Evolutionary conservation across 371 early-diverging fungal genomes (phyloP).

Genomic region (Rhizopus arrhizus): DNA sequence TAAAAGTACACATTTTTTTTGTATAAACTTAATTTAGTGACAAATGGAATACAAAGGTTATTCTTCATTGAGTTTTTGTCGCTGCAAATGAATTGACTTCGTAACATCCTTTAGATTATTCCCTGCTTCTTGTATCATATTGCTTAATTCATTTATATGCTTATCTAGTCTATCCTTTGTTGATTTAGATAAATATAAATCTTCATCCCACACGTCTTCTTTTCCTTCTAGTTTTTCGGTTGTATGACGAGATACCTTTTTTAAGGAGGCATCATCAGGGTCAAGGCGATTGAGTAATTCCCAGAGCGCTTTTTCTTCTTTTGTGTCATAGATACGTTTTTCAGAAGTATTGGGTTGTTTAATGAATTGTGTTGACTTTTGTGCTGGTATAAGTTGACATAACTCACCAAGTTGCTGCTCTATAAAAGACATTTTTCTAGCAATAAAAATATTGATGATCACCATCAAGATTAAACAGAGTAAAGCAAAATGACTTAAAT

Average conservation of each 20-base stretch:
- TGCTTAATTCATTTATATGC: constrained; percentile 24
- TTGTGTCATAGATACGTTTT: constrained; percentile 10
- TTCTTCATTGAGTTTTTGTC: constrained; percentile 17
- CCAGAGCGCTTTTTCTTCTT: constrained; percentile 26
- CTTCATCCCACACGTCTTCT: constrained; percentile 18
- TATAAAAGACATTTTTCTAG: constrained; percentile 36
- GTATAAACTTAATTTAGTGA: no score
- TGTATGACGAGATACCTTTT: background rate
- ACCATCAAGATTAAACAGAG: constrained; percentile 37
- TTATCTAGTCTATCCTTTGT: constrained; percentile 24
- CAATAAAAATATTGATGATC: constrained; percentile 39
- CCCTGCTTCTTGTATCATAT: constrained; percentile 32
- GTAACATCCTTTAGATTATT: constrained; percentile 28
- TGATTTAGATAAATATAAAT: constrained; percentile 9
- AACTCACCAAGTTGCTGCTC: constrained; percentile 26
- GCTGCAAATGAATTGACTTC: constrained; percentile 21
- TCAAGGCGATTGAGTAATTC: constrained; percentile 22
- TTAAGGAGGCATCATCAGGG: constrained; percentile 17
- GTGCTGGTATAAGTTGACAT: background rate
- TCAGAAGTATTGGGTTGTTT: background rate
- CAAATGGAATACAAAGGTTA: background rate
- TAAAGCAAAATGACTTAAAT: constrained; percentile 27
- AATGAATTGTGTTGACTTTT: background rate
- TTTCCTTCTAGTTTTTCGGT: constrained; percentile 7
- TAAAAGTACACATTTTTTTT: no score